Evolutionary conservation across 106 monocot species (phyloP).

Genomic region (Dactylorhiza incarnata): DNA sequence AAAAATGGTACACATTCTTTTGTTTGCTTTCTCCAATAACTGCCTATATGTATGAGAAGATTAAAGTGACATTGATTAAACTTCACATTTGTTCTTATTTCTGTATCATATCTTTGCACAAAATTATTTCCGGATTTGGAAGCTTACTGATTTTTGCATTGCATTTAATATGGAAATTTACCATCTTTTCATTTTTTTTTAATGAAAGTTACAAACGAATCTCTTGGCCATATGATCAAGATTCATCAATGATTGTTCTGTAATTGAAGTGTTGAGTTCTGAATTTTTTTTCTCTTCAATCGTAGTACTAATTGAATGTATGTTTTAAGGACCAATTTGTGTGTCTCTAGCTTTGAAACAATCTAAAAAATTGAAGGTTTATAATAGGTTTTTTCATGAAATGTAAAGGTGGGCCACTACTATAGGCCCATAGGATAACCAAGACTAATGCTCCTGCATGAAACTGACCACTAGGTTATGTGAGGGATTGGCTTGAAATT

Average conservation of each 20-base stretch:
- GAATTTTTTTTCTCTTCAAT: too few relatives aligned
- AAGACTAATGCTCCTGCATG: too few relatives aligned
- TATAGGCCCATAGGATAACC: too few relatives aligned
- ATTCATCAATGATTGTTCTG: neutral
- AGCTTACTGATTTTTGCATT: neutral
- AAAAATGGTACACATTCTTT: constrained; percentile 43
- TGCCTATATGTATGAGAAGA: neutral
- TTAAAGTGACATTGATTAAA: neutral
- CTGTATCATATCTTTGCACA: neutral
- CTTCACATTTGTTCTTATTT: neutral
- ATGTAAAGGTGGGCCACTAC: too few relatives aligned
- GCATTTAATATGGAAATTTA: neutral
- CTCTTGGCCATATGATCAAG: neutral
- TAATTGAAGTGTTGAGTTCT: too few relatives aligned
- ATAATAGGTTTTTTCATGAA: too few relatives aligned
- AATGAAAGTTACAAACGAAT: neutral
- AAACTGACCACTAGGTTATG: too few relatives aligned
- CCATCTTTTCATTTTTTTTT: neutral
- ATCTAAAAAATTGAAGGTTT: too few relatives aligned
- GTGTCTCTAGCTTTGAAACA: too few relatives aligned
- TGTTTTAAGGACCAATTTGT: too few relatives aligned
- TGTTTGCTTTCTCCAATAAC: neutral
- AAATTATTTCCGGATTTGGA: neutral
- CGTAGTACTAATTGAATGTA: too few relatives aligned
- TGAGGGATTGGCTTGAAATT: too few relatives aligned